Base-by-base conservation (phyloP, 2,329 filamentous ascomycete genomes). In the Colletotrichum australisinense region DNA sequence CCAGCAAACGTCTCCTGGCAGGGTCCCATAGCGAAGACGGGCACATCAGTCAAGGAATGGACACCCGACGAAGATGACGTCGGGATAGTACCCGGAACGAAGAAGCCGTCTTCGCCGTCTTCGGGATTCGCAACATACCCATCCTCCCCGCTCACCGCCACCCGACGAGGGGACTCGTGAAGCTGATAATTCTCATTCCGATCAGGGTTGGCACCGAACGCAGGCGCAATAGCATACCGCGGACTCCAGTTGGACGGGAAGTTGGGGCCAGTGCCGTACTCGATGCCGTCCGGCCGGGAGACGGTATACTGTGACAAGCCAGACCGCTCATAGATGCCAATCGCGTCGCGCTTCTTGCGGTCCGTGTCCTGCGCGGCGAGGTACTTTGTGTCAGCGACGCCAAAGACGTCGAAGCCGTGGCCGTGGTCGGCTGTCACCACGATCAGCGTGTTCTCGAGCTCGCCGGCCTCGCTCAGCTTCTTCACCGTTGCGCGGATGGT, bases 201-300 rank as follows among this genome's bases (percentile, higher is more conserved):
- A 81, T 97, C 94, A 0, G 94, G 94, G 78, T 89, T 88, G 32
- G 93, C 93, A 60, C 87, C 90, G 26, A 94, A 83, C 60, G 94
- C 94, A 35, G 91, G 88, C 65, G 93, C 94, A 63, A 97, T 90
- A 67, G 93, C 93, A 83, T 96, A 97, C n/a, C 94, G 90, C 7
- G 94, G 94, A 80, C 94, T 93, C 94, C 94, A 97, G 86, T 94
- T 95, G 73, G 89, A 86, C 19, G 94, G 94, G 87, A 97, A 97
- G 84, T 93, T 89, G 76, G 90, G 87, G 55, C 92, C 92, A 19
- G 93, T 93, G 76, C 88, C 88, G 85, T 95, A 96, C 70, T 89
- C 89, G 75, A 93, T 88, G 74, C 87, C 87, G 68, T 89, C 88
- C 26, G 85, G 83, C 72, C 84, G 83, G 63, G 86, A 84, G 49